Conservation (phyloP, 2,329 filamentous ascomycete genomes). For the Penicillium sp. region DNA sequence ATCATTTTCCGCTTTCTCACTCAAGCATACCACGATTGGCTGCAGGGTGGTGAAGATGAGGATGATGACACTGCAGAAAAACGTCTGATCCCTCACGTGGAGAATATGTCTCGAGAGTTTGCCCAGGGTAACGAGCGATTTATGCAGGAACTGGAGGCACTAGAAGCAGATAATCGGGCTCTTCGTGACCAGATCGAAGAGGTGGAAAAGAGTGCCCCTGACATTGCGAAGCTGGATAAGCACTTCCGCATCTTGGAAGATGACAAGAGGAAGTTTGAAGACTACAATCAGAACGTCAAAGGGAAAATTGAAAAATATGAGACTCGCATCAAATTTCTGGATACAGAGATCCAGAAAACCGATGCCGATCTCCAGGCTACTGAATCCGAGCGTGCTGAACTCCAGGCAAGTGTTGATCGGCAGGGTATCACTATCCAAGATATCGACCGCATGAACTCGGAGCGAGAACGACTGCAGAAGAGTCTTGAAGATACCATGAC, state of each 20-base stretch:
- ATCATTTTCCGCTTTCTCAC: constrained; percentile 94
- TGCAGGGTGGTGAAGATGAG: constrained; percentile 85
- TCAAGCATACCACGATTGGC: constrained; percentile 86
- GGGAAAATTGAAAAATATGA: constrained; percentile 87
- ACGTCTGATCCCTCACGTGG: constrained; percentile 75
- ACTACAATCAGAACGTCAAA: constrained; percentile 82
- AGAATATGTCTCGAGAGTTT: constrained; percentile 83
- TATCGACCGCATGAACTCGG: constrained; percentile 97
- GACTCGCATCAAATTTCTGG: constrained; percentile 71
- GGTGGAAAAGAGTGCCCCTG: constrained; percentile 78
- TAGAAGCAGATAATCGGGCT: constrained; percentile 80
- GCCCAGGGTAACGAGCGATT: constrained; percentile 81
- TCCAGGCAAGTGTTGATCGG: constrained; percentile 84
- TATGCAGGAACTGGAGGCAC: constrained; percentile 72
- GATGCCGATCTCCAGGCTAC: constrained; percentile 70
- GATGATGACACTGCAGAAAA: constrained; percentile 77
- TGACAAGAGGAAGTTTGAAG: constrained; percentile 90
- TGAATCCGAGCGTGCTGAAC: constrained; percentile 72
- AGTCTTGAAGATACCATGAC: constrained; percentile 72
- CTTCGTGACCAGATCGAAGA: constrained; percentile 84
- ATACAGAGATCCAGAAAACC: constrained; percentile 79
- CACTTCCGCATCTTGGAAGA: constrained; percentile 92
- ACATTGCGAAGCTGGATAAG: constrained; percentile 78
- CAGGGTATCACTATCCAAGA: constrained; percentile 96
- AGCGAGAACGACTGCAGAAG: constrained; percentile 88